Evolutionary conservation across 805 yeast genomes (phyloP), one percentile per base, ranked within the genome.

Genomic region (Kodamaea kaohsiungensis): DNA sequence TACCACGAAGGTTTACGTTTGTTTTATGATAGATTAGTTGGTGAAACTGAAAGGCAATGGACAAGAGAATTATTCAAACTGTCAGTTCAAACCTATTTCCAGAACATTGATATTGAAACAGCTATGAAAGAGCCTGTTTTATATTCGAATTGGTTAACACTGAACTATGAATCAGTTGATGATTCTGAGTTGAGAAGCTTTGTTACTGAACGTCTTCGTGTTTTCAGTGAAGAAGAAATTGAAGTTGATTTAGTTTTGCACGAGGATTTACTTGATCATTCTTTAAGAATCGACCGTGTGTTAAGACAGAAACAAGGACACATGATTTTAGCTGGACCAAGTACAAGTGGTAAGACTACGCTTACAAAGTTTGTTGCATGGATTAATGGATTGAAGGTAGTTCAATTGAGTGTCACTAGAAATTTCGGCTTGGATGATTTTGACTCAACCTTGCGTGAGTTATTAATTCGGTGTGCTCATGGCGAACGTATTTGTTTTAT

Each of bases 241-340:
- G 88, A 85, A 43, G 77, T 78, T 2, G 70, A 82, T 1, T 65
- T 91, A 37, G 80, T 89, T 0, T 68, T 91, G 6, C 86, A 84
- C 65, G 87, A 86, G 45, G 89, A 86, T 3, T 74, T 89, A 55
- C 67, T 92, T 7, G 92, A 87, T 52, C 91, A 91, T 64, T 78
- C 87, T 18, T 70, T 93, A 25, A 70, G 96, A 55, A 83, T 92
- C 48, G 97, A 92, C 62, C 72, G 98, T 53, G 93, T 90, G 0
- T 67, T 93, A 48, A 79, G 85, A 51, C 96, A 91, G 62, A 85
- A 87, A 0, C 98, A 92, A 63, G 98, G 98, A 0, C 98, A 93
- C 67, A 68, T 89, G 76, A 89, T 93, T 58, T 66, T 93, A 40
- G 87, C 89, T 17, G 98, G 98, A 0, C 83, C 89, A 1, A 80